A percentile compares a stretch with the other conserved stretches of the same genome.
These are phyloP conservation scores for Peterozyma toletana DNA, from an alignment of 805 yeast genomes.

Conservation along the genomic window DNA sequence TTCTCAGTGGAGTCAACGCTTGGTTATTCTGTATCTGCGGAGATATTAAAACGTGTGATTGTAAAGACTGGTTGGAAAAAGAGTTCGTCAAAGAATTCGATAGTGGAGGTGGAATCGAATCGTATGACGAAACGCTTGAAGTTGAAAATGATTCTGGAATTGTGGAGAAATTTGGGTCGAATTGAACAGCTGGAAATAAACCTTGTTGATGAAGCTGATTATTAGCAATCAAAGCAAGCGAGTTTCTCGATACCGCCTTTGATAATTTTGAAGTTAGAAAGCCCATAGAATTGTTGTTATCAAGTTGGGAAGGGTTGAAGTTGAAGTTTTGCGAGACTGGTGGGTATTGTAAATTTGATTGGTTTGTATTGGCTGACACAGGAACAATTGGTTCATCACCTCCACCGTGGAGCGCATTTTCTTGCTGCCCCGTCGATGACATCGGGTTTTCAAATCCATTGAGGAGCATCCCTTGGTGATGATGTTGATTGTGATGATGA, in stretches of 20 bases:
- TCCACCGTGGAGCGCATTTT: no score
- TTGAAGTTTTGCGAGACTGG: constrained; percentile 3
- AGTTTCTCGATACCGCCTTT: background rate
- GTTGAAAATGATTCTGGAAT: constrained; percentile 25
- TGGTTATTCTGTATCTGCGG: constrained; percentile 11
- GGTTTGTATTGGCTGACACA: constrained; percentile 6
- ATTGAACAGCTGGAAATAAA: constrained; percentile 6
- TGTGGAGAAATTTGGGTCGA: constrained; percentile 8
- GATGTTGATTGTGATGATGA: no score
- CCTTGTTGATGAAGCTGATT: background rate
- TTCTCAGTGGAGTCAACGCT: constrained; percentile 29
- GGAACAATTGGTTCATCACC: constrained; percentile 8
- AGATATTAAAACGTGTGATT: constrained; percentile 1
- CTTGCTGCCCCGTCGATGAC: no score
- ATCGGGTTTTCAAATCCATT: no score
- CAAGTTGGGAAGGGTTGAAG: background rate
- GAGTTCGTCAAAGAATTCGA: constrained; percentile 15
- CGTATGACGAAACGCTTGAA: constrained; percentile 24
- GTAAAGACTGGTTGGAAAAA: constrained; percentile 10
- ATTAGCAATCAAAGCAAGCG: background rate
- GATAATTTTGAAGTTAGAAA: constrained; percentile 3
- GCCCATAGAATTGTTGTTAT: constrained; percentile 1
- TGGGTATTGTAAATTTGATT: constrained; percentile 20
- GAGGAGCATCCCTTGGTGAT: no score
- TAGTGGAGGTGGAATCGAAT: constrained; percentile 20